These are phyloP conservation scores for Colletotrichum tanaceti DNA, from an alignment of 2,329 filamentous ascomycete genomes.

Conservation along the genomic window DNA sequence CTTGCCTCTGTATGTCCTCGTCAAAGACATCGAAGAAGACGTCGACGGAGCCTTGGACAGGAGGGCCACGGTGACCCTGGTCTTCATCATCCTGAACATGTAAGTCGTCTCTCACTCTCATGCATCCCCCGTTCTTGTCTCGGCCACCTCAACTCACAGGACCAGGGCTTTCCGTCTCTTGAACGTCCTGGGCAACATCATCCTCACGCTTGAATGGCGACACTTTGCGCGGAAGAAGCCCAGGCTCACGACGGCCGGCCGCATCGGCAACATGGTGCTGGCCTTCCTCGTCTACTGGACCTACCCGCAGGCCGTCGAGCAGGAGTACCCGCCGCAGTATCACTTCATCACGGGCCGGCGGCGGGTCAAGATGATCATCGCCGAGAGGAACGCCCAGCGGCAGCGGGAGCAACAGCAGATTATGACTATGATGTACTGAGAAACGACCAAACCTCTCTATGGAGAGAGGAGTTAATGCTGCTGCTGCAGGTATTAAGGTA, in stretches of 20 bases:
- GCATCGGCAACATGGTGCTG: constrained; percentile 45
- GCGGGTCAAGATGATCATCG: constrained; percentile 35
- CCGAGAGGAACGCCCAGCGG: constrained; percentile 33
- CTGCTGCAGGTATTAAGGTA: too few relatives aligned
- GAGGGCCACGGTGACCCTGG: constrained; percentile 47
- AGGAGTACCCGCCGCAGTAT: constrained; percentile 49
- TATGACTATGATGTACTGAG: constrained; percentile 31
- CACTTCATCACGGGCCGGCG: constrained; percentile 37
- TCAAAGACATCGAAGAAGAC: constrained; percentile 38
- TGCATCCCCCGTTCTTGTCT: too few relatives aligned
- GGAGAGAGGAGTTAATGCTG: not conserved
- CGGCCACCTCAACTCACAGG: constrained; percentile 21
- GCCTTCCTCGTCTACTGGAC: constrained; percentile 55
- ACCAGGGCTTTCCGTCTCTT: constrained; percentile 52
- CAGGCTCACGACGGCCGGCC: constrained; percentile 15
- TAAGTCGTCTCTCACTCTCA: constrained; percentile 44
- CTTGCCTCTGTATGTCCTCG: constrained; percentile 42
- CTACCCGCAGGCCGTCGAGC: constrained; percentile 55
- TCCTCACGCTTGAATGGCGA: constrained; percentile 54
- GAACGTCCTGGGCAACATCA: constrained; percentile 53
- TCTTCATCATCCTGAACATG: constrained; percentile 54
- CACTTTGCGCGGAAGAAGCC: constrained; percentile 52
- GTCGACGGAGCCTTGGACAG: constrained; percentile 22
- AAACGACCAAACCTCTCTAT: not conserved
- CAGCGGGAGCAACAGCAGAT: constrained; percentile 34